Percentiles rank a stretch among this genome's conserved stretches.
Conservation (phyloP, 306 rosid species). For the Prunus mume region DNA sequence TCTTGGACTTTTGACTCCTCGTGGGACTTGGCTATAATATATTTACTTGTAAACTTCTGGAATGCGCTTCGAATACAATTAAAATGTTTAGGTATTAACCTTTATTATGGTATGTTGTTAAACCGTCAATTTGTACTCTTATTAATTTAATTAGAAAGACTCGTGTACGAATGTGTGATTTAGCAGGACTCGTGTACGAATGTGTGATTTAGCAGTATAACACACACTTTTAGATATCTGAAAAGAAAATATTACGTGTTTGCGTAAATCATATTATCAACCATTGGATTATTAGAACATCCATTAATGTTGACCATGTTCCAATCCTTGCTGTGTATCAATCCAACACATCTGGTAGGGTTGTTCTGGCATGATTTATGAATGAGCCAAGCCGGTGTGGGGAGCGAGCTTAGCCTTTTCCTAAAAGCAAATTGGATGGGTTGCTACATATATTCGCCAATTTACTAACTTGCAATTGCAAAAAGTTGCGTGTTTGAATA, state of each 20-base stretch:
- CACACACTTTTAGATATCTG: not conserved
- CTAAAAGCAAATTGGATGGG: constrained; percentile 24
- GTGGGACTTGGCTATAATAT: not conserved
- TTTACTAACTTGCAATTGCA: constrained; percentile 3
- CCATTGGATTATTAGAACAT: constrained; percentile 24
- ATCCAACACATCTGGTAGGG: not conserved
- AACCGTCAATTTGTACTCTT: not conserved
- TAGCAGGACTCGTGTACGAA: not conserved
- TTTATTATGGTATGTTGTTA: not conserved
- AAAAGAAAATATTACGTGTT: not conserved
- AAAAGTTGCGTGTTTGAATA: constrained; percentile 1
- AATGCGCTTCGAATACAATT: not conserved
- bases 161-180: not conserved
- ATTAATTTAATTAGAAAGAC: no score
- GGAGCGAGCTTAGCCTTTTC: constrained; percentile 42
- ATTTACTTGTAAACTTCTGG: constrained; percentile 9
- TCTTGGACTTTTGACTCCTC: constrained; percentile 40
- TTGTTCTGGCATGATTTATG: not conserved
- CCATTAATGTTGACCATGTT: not conserved
- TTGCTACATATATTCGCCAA: constrained; percentile 19
- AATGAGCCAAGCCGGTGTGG: constrained; percentile 29
- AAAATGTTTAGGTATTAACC: not conserved
- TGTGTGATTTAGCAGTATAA: not conserved
- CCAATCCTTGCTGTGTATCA: not conserved
- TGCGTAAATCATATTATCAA: constrained; percentile 24